These are phyloP conservation scores for Suillus lakei DNA, from an alignment of 768 basidiomycete genomes.

Conservation along the genomic window DNA sequence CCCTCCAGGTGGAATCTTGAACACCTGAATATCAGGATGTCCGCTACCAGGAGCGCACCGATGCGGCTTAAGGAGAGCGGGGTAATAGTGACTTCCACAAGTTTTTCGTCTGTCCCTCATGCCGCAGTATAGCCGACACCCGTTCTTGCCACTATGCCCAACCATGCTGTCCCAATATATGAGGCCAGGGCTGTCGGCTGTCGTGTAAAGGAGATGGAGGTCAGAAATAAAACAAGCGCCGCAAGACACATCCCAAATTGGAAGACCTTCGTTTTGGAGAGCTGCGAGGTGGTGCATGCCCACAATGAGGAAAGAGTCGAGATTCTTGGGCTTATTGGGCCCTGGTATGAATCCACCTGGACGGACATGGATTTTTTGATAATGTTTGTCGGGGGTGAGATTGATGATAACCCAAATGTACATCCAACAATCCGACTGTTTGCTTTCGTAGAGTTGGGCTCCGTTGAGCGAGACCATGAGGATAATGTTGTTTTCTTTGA, in stretches of 20 bases:
- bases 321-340: constrained; percentile 36
- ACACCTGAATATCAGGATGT: constrained; percentile 34
- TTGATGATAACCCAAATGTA: constrained; percentile 37
- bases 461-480: constrained; percentile 45
- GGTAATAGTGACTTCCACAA: constrained; percentile 35
- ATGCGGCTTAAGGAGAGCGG: constrained; percentile 32
- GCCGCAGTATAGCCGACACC: constrained; percentile 38
- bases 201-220: constrained; percentile 16
- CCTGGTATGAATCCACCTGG: constrained; percentile 39
- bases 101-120: constrained; percentile 33
- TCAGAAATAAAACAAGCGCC: background rate
- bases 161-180: constrained; percentile 34
- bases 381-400: constrained; percentile 31
- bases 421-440: constrained; percentile 49
- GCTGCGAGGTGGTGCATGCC: constrained; percentile 38
- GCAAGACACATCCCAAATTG: constrained; percentile 39
- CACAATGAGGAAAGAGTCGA: constrained; percentile 39
- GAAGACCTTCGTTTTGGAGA: constrained; percentile 35
- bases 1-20: constrained; percentile 10
- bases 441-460: constrained; percentile 46
- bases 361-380: constrained; percentile 34
- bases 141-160: constrained; percentile 35
- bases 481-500: constrained; percentile 36
- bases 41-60: constrained; percentile 25
- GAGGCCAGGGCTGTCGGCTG: constrained; percentile 17